A percentile compares a stretch with the other conserved stretches of the same genome.
Conservation (phyloP, 345 rosid species). For the Citrus maxima region DNA sequence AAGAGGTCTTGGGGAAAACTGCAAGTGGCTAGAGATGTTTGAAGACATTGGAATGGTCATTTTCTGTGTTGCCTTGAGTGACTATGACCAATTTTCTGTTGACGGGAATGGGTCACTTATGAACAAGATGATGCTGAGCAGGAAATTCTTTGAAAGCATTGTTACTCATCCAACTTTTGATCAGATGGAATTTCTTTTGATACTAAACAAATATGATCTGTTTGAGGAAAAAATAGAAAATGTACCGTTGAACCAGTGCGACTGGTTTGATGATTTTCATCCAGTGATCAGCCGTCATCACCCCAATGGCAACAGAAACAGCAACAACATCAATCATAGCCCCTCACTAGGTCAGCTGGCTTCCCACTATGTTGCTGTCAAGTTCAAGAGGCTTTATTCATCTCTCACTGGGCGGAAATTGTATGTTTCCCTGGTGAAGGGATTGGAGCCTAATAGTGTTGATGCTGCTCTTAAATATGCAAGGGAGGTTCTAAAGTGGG, state of each 20-base stretch:
- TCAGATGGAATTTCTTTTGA: slow-evolving; percentile 80
- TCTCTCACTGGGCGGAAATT: slow-evolving; percentile 71
- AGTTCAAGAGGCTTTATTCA: slow-evolving; percentile 79
- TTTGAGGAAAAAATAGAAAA: slow-evolving; percentile 83
- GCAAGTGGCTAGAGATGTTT: slow-evolving; percentile 98
- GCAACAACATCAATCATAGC: slow-evolving; percentile 56
- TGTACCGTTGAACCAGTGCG: slow-evolving; percentile 58
- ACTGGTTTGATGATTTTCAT: slow-evolving; percentile 91
- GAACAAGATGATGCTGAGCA: slow-evolving; percentile 77
- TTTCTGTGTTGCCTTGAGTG: slow-evolving; percentile 76
- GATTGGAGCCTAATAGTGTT: slow-evolving; percentile 57
- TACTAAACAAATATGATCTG: slow-evolving; percentile 78
- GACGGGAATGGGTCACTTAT: slow-evolving; percentile 45
- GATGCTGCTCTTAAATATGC: slow-evolving; percentile 63
- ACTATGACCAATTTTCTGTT: slow-evolving; percentile 63
- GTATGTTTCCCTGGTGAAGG: slow-evolving; percentile 64
- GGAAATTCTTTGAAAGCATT: slow-evolving; percentile 79
- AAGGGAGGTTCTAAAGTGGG: slow-evolving; percentile 93
- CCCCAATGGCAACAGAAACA: slow-evolving; percentile 32
- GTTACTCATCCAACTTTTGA: slow-evolving; percentile 82
- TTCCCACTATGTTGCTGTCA: slow-evolving; percentile 74
- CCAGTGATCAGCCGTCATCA: slow-evolving; percentile 70
- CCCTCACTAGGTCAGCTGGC: slow-evolving; percentile 83
- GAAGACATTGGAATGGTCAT: slow-evolving; percentile 94
- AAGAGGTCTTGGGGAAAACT: slow-evolving; percentile 86